These are phyloP conservation scores for Anastatica hierochuntica DNA, from an alignment of 345 rosid genomes.

Conservation along the genomic window DNA sequence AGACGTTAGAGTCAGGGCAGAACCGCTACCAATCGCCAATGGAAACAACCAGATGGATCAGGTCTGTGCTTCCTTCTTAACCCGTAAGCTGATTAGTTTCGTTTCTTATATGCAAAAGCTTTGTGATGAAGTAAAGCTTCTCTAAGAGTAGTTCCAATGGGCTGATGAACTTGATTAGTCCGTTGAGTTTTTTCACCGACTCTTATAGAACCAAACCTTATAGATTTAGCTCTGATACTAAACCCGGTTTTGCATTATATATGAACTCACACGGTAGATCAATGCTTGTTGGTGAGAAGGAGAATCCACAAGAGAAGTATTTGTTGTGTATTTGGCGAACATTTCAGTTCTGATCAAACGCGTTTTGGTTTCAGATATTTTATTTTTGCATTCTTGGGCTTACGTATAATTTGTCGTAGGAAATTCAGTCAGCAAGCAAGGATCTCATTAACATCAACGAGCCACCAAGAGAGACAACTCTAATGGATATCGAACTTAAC, in stretches of 20 bases:
- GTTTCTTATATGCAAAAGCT: constrained; percentile 1
- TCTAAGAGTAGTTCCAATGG: constrained; percentile 1
- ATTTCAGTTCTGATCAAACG: neutral
- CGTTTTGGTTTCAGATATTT: neutral
- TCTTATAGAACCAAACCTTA: no score
- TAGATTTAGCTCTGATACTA: no score
- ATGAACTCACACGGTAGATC: neutral
- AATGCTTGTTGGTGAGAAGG: neutral
- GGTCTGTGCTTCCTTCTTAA: constrained; percentile 26
- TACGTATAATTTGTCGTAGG: constrained; percentile 27
- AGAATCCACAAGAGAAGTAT: neutral
- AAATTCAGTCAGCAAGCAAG: constrained; percentile 21
- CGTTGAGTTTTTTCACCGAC: neutral
- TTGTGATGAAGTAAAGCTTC: constrained; percentile 1
- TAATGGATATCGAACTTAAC: constrained; percentile 16
- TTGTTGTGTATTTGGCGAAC: constrained; percentile 5
- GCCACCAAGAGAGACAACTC: constrained; percentile 23
- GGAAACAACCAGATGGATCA: constrained; percentile 27
- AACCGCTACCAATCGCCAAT: constrained; percentile 15
- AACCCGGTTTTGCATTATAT: neutral
- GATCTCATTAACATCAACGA: constrained; percentile 26
- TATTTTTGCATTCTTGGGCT: no score
- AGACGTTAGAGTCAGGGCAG: no score
- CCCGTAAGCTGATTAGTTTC: neutral
- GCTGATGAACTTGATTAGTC: neutral